These are phyloP conservation scores for Spergularia azorica DNA, from an alignment of 179 eudicot genomes.

Conservation along the genomic window DNA sequence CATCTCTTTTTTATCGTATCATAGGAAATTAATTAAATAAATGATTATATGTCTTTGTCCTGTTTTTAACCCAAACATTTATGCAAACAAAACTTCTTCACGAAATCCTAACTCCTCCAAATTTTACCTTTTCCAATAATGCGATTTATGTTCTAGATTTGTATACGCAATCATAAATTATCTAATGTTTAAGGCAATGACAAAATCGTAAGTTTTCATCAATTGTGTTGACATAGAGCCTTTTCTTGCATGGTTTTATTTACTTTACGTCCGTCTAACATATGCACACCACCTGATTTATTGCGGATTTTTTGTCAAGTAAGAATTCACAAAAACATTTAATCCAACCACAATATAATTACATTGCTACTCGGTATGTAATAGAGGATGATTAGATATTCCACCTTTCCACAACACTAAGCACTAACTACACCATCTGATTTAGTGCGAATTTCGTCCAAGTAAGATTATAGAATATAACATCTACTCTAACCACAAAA, in stretches of 20 bases:
- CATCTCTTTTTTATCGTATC: background rate
- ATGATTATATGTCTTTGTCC: slow-evolving; percentile 22
- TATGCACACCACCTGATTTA: background rate
- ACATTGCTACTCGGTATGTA: too few relatives aligned
- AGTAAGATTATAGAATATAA: too few relatives aligned
- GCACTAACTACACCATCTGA: too few relatives aligned
- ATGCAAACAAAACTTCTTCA: slow-evolving; percentile 1
- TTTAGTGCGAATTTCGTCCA: too few relatives aligned
- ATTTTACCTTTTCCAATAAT: background rate
- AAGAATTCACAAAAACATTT: too few relatives aligned
- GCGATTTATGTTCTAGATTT: background rate
- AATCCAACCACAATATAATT: too few relatives aligned
- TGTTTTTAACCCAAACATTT: background rate
- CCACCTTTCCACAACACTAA: too few relatives aligned
- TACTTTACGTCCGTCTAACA: background rate
- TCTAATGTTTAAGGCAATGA: too few relatives aligned
- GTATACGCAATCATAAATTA: too few relatives aligned
- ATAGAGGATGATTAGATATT: too few relatives aligned
- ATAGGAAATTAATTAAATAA: background rate
- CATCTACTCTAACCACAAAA: background rate
- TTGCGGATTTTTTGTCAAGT: background rate
- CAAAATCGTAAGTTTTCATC: too few relatives aligned
- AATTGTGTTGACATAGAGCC: too few relatives aligned
- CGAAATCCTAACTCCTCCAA: background rate
- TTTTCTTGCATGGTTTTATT: background rate